Base-by-base conservation (phyloP, 345 rosid species). In the Eucalyptus sp. region DNA sequence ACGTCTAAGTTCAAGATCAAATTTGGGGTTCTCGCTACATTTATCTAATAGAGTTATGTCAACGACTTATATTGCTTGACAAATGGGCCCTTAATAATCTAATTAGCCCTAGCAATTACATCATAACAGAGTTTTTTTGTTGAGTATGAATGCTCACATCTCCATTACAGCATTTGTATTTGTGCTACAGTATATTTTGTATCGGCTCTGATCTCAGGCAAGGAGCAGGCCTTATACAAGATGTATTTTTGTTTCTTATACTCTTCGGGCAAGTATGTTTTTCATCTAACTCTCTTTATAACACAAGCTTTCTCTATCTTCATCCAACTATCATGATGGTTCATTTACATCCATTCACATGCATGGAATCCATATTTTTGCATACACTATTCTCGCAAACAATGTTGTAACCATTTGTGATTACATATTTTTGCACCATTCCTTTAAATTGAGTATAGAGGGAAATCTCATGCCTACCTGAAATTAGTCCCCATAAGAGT, bases 41-140 rank as follows among this genome's bases (percentile, higher is more conserved):
- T n/a, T n/a, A n/a, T 64, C 18, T n/a, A 64, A 64, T 13, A 29
- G 17, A n/a, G 18, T 29, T n/a, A 4, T 14, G 33, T 64, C 37
- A 15, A n/a, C 37, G 14, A 14, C 37, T 29, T 29, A 29, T 29
- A 62, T 62, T 62, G 18, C 37, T 7, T 4, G 10, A n/a, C 37
- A n/a, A 6, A 64, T n/a, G 37, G 10, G 8, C 37, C 37, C 33
- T 16, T 64, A 7, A n/a, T 64, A 64, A 64, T 64, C 33, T n/a
- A 27, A 64, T 7, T 64, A 64, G 71, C 37, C 20, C 27, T 18
- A 71, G 83, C 25, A 37, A 71, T 71, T 10, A 24, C 27, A 4
- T 10, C 2, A 3, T 37, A 20, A 71, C 13, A 0, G 5, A 13
- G 2, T 8, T 18, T 71, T 33, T 37, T 5, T 37, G 46, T 37